Percentiles rank a stretch among this genome's conserved stretches.
Evolutionary conservation across 2,329 filamentous ascomycete species (phyloP).

Genomic region (Xylaria sp.): DNA sequence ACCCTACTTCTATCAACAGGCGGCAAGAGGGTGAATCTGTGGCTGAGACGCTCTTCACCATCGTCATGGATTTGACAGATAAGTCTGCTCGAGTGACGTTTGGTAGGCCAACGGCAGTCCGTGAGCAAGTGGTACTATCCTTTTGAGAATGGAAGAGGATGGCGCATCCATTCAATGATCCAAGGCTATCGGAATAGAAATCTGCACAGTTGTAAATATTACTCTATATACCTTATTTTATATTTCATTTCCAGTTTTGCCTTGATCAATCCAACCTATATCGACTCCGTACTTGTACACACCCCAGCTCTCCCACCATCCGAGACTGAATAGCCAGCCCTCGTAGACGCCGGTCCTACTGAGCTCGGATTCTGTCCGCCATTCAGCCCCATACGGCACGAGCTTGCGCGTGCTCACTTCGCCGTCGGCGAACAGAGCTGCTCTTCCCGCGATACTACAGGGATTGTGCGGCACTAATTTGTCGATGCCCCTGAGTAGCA

Average conservation of each 20-base stretch:
- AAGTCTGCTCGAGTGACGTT: conserved; percentile 47
- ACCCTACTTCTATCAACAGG: conserved; percentile 48
- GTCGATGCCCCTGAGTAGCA: conserved; percentile 22
- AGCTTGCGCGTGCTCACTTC: conserved; percentile 33
- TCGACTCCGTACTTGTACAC: conserved; percentile 34
- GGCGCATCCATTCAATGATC: not conserved
- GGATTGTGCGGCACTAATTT: conserved; percentile 31
- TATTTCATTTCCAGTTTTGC: conserved; percentile 10
- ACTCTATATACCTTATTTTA: not conserved
- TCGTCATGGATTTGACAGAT: conserved; percentile 48
- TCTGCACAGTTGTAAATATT: not conserved
- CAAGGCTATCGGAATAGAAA: not conserved
- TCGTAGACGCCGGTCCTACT: conserved; percentile 20
- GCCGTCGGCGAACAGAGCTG: conserved; percentile 31
- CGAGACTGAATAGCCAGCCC: conserved; percentile 35
- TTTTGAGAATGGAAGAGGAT: conserved; percentile 33
- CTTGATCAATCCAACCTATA: conserved; percentile 32
- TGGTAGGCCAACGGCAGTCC: conserved; percentile 48
- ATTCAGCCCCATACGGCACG: conserved; percentile 32
- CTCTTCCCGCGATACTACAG: conserved; percentile 28
- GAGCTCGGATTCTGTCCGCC: conserved; percentile 21
- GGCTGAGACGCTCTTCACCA: conserved; percentile 50
- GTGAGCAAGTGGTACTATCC: conserved; percentile 36
- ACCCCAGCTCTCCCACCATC: conserved; percentile 35
- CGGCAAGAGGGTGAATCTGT: conserved; percentile 39